A percentile compares a stretch with the other conserved stretches of the same genome.
Evolutionary conservation across 2,329 filamentous ascomycete species (phyloP).

Genomic region (Colletotrichum sp.): DNA sequence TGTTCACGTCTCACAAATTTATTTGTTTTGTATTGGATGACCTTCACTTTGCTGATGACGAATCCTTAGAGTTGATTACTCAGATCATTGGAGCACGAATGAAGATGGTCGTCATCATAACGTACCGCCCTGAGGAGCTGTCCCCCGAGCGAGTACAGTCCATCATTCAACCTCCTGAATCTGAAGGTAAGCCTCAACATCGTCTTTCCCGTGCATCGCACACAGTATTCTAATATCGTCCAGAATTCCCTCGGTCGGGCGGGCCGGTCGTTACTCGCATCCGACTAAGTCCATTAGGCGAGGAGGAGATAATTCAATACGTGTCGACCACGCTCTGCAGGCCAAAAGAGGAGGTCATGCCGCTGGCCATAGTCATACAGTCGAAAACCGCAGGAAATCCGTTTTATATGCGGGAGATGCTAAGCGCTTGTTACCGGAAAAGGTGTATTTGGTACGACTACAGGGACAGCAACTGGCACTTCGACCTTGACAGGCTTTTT

Average conservation of each 20-base stretch:
- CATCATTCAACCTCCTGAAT: constrained; percentile 59
- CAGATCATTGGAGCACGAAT: constrained; percentile 81
- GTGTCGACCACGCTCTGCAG: constrained; percentile 83
- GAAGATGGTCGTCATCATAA: constrained; percentile 82
- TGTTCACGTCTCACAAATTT: constrained; percentile 83
- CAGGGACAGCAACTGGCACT: constrained; percentile 81
- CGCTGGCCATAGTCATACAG: constrained; percentile 83
- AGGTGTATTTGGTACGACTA: constrained; percentile 93
- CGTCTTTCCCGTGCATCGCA: background rate
- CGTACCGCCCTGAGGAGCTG: constrained; percentile 72
- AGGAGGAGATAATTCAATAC: constrained; percentile 82
- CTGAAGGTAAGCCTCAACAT: constrained; percentile 48
- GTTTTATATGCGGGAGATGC: constrained; percentile 90
- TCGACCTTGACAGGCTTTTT: constrained; percentile 84
- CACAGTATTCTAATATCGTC: constrained; percentile 27
- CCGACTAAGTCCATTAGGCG: constrained; percentile 73
- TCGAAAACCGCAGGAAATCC: constrained; percentile 89
- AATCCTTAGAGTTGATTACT: constrained; percentile 82
- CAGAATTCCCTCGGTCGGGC: constrained; percentile 49
- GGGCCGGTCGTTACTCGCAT: constrained; percentile 71
- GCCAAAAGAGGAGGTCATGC: constrained; percentile 72
- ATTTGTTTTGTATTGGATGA: constrained; percentile 91
- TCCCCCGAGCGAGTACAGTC: constrained; percentile 58
- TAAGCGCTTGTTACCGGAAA: constrained; percentile 84
- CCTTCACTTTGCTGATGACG: constrained; percentile 87